Evolutionary conservation across 495 filamentous ascomycete genomes (phyloP), one percentile per base, ranked within the genome.

Genomic region (Barbatosphaeria neglecta): DNA sequence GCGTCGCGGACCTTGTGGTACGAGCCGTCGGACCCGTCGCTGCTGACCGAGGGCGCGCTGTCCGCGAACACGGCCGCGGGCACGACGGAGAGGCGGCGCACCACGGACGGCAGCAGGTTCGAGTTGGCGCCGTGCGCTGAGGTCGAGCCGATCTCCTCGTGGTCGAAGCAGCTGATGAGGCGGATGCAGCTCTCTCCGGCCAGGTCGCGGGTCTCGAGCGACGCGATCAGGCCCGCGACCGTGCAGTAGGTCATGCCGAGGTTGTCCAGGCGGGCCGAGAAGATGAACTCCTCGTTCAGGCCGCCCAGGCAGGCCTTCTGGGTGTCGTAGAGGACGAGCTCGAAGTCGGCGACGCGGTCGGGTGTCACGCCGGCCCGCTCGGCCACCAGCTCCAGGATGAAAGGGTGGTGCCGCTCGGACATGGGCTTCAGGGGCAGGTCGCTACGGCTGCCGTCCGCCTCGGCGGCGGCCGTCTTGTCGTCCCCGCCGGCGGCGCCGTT

Each of bases 121-220:
- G 88, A 95, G 64, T 90, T 80, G 2, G 92, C 92, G 53, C 92
- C 92, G 54, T 99, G 93, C 6, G 92, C 89, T 8, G 85, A 90
- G 27, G 74, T 75, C 51, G 86, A 93, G 40, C 92, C 93, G 56
- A 97, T 90, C 58, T 99, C 92, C 62, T 99, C 92, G 68, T 99
- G 92, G 61, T 99, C 92, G 61, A 97, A 99, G 54, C 89, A 81
- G 19, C 87, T 80, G 55, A 95, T 83, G 10, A 99, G 71, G 20
- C 92, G 87, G 56, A 97, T 95, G 33, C 76, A 79, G 3, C 77
- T 65, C 53, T 96, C 92, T 16, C 82, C 61, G 24, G 88, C 78
- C 25, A 97, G 73, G 0, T 77, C 66, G 1, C 72, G 65, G 3
- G 71, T 52, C 4, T 74, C 66, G n/a, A 90, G 63, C 1, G 88